These are phyloP conservation scores for Paraurostyla sp. DNA, from an alignment of 73 alveolate species.

Conservation along the genomic window DNA sequence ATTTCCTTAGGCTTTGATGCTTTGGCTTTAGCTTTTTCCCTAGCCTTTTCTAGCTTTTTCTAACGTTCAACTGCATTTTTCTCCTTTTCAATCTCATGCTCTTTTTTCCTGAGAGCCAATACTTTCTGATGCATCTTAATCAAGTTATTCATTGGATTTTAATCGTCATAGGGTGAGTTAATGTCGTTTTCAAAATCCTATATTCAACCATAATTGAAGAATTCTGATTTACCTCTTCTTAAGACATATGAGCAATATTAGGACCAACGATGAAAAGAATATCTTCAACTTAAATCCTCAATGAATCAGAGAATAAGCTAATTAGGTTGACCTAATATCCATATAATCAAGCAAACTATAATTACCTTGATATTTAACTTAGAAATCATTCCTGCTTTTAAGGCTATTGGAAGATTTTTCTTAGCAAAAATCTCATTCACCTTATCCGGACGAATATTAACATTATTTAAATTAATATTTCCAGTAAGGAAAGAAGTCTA, in stretches of 20 bases:
- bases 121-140: constrained; percentile 53
- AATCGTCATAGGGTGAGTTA: constrained; percentile 17
- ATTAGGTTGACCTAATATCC: constrained; percentile 18
- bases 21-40: not conserved
- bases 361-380: constrained; percentile 63
- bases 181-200: constrained; percentile 45
- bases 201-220: not conserved
- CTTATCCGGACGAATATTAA: constrained; percentile 66
- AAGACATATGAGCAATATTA: constrained; percentile 61
- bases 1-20: constrained; percentile 21
- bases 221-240: constrained; percentile 32
- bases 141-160: constrained; percentile 27
- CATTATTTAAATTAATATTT: constrained; percentile 62
- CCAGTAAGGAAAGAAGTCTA: constrained; percentile 66
- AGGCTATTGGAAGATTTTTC: constrained; percentile 46
- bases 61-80: constrained; percentile 22
- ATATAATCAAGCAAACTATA: not conserved
- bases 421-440: constrained; percentile 66
- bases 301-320: constrained; percentile 43
- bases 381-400: constrained; percentile 77
- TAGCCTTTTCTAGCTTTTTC: constrained; percentile 10
- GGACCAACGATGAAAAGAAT: constrained; percentile 74
- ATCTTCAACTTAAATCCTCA: constrained; percentile 61
- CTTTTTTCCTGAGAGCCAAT: not conserved
- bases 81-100: not conserved